Evolutionary conservation across 768 basidiomycete genomes (phyloP), one percentile per base, ranked within the genome.

Genomic region (Auriscalpium vulgare): DNA sequence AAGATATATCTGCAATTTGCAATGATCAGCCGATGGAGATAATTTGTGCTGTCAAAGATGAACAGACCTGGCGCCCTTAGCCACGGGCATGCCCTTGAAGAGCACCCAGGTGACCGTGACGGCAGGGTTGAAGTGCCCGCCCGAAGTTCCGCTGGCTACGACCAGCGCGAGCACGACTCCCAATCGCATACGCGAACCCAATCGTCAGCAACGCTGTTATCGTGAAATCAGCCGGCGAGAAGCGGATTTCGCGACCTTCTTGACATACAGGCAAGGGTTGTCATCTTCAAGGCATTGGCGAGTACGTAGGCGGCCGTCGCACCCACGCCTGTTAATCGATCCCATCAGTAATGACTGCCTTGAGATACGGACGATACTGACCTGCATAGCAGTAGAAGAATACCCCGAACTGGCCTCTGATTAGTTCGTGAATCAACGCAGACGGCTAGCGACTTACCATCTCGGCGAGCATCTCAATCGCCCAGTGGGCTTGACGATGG

Each of bases 401-500:
- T 23, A 62, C 56, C 16, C 45, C 59, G 14, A 57, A 23, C 61
- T 62, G 45, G 29, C 14, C 34, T 13, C 16, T 5, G 5, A 13
- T 37, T 17, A 21, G 29, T 51, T 44, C 37, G 37, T 7, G 16
- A 11, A 8, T 21, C 37, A 11, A 40, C 35, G 16, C 9, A 37
- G 14, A 29, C 29, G 13, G 23, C 40, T 23, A 34, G 10, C 11
- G 8, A 65, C 68, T 65, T 64, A 85, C 83, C 61, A 73, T 69
- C 67, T 88, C 87, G 9, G 84, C 84, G 43, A 85, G 70, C 60
- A 79, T 74, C 65, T 88, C 82, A 11, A 78, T 69, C 1, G 79
- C 53, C 76, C 80, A 76, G 57, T 84, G 85, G 6, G 75, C 67
- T 36, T 73, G 67, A 46, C 54, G 58, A 63, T 68, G 68, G 36